Base-by-base conservation (phyloP, 495 filamentous ascomycete genomes). In the Lepraria neglecta region DNA sequence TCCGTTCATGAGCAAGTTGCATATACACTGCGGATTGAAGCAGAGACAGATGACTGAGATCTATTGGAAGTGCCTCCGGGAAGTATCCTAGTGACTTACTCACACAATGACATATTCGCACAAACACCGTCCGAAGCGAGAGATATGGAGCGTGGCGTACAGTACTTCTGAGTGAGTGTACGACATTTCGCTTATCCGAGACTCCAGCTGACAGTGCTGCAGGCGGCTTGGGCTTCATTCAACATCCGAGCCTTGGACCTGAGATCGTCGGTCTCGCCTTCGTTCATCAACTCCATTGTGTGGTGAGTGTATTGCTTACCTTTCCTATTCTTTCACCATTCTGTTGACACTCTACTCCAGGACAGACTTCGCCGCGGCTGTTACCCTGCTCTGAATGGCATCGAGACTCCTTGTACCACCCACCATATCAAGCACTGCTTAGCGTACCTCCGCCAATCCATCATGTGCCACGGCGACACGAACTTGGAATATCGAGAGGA, bases 401-500 rank as follows among this genome's bases (percentile, higher is more conserved):
- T 4, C 19, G 31, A 21, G 14, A 28, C 21, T 6, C 27, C 17
- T 48, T 21, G 27, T 10, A 61, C 31, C 6, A 43, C 27, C 27
- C 33, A 60, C 24, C 62, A 64, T 27, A 33, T 40, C 1, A 30
- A 43, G 21, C 68, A 72, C 59, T 72, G 71, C 44, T 62, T 72
- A n/a, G 65, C 68, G 27, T 68, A 70, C 51, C 40, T 73, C 24
- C 69, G 71, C 14, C 67, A 69, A 46, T 50, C 65, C 0, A 47
- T 71, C 46, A 68, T 72, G 61, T 70, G 71, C 51, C 35, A 60
- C 17, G 64, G 60, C 11, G 66, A 70, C 42, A 66, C 68, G 0
- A 68, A 67, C 60, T 40, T 66, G 3, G 63, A 68, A 17, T 40
- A 6, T 12, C 28, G 24, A 24, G 27, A 19, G 38, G 21, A 21